Evolutionary conservation across 2,329 filamentous ascomycete species (phyloP).

Genomic region (Sporothrix inflata): DNA sequence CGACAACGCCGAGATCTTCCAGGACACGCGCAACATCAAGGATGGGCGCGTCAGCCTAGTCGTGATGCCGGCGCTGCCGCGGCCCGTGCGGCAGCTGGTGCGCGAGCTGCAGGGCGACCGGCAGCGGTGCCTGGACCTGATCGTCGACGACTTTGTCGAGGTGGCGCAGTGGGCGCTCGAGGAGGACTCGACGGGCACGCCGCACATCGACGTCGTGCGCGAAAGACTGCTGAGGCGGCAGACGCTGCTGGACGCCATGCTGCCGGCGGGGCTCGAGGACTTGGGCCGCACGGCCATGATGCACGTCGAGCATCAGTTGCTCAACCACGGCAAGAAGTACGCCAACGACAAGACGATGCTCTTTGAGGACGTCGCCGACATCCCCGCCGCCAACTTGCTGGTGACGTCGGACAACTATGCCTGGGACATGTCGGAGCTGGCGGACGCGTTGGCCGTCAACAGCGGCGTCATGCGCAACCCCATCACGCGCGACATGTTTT

Average conservation of each 20-base stretch:
- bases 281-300: conserved; percentile 30
- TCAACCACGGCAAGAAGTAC: conserved; percentile 28
- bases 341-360: conserved; percentile 34
- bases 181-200: conserved; percentile 3
- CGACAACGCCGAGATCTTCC: conserved; percentile 21
- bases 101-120: conserved; percentile 28
- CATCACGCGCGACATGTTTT: conserved; percentile 39
- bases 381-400: conserved; percentile 29
- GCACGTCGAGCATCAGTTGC: conserved; percentile 32
- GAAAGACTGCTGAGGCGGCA: conserved; percentile 31
- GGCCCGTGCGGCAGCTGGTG: conserved; percentile 32
- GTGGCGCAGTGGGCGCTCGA: conserved; percentile 31
- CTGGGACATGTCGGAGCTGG: conserved; percentile 51
- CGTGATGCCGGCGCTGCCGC: conserved; percentile 27
- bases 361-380: conserved; percentile 27
- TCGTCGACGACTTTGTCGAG: conserved; percentile 32
- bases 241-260: conserved; percentile 31
- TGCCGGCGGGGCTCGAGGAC: conserved; percentile 27
- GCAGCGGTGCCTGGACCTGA: conserved; percentile 23
- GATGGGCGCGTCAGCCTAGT: conserved; percentile 28
- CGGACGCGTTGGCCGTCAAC: conserved; percentile 36
- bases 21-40: conserved; percentile 27
- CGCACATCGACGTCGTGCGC: conserved; percentile 26
- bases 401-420: conserved; percentile 34
- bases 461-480: conserved; percentile 41